Evolutionary conservation across 495 filamentous ascomycete species (phyloP), one percentile per base, ranked within the genome.

Genomic region (Achaetomiella virescens): DNA sequence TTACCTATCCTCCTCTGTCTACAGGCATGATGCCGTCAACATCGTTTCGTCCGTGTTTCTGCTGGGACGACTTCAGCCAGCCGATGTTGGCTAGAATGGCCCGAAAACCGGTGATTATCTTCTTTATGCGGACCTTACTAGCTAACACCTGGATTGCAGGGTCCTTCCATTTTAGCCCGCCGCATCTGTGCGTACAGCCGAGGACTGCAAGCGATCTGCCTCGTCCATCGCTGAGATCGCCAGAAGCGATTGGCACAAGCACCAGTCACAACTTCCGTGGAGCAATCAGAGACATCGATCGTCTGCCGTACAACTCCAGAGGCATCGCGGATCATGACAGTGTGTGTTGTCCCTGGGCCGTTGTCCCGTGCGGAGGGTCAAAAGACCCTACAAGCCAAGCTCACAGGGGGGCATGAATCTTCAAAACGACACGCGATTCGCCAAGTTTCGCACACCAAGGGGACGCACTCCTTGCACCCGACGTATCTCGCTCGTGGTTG

Each of bases 91-190:
- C 24, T 21, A n/a, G 15, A 46, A 49, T 25, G 21, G 47, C 40
- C 52, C 20, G 48, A 35, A 44, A 41, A 37, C 58, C 48, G 53
- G 58, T 60, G 52, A 55, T 60, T 55, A 51, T 33, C 21, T 48
- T n/a, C 42, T 37, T 60, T 52, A 51, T 60, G 52, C 57, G 50
- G 27, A 36, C 40, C 14, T 20, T 35, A 48, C 40, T 24, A 18
- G 21, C 53, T 47, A 52, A 7, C 48, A 33, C 47, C 31, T 22
- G 18, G 15, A 33, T 41, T 54, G 17, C 52, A 47, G 44, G 52
- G 22, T 31, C 31, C 20, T 40, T 35, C 31, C 33, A 17, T 55
- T 44, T 40, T 51, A 52, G 36, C 57, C 52, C 52, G 48, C 52
- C 48, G 1, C 41, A 38, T 47, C 52, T 38, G 47, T 37, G 33